Percentiles rank a stretch among this genome's conserved stretches.
These are phyloP conservation scores for Edaphochlamys debaryana DNA, from an alignment of 139 green algal genomes.

Conservation along the genomic window DNA sequence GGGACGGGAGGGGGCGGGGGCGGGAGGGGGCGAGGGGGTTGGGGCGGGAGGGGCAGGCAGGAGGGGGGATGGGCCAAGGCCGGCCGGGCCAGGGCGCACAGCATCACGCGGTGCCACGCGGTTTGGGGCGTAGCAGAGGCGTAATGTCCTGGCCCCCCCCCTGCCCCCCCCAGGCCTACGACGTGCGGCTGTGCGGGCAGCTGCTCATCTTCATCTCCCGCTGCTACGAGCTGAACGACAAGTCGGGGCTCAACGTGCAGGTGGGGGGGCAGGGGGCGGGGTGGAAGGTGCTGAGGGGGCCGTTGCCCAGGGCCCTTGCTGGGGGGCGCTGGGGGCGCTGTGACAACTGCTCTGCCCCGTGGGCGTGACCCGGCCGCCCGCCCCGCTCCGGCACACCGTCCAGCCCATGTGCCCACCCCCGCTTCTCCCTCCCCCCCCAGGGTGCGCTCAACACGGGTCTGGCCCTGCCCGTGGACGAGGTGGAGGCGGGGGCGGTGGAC, in stretches of 20 bases:
- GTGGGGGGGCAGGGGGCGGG: background rate
- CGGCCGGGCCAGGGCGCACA: too few relatives aligned
- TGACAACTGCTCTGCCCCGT: too few relatives aligned
- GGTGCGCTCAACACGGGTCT: slow-evolving; percentile 43
- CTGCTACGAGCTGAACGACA: slow-evolving; percentile 56
- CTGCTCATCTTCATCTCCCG: slow-evolving; percentile 60
- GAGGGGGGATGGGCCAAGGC: background rate
- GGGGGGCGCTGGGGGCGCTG: too few relatives aligned
- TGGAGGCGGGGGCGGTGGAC: slow-evolving; percentile 36
- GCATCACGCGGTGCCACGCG: too few relatives aligned
- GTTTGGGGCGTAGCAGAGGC: too few relatives aligned
- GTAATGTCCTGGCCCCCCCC: too few relatives aligned
- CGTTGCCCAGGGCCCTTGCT: too few relatives aligned
- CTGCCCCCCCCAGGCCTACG: slow-evolving; percentile 27
- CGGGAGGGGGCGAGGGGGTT: background rate
- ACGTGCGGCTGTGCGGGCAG: slow-evolving; percentile 53
- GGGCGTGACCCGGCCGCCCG: too few relatives aligned
- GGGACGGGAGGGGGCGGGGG: background rate
- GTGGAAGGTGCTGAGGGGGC: too few relatives aligned
- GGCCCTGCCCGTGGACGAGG: slow-evolving; percentile 56
- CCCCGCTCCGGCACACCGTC: background rate
- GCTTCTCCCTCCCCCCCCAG: background rate
- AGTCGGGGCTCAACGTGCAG: slow-evolving; percentile 52
- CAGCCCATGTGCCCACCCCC: background rate
- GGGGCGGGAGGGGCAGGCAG: background rate